phyloP scores from a whole-genome alignment of 2,329 filamentous ascomycete species.

The Graphilbum ipis-grandicollis region DNA sequence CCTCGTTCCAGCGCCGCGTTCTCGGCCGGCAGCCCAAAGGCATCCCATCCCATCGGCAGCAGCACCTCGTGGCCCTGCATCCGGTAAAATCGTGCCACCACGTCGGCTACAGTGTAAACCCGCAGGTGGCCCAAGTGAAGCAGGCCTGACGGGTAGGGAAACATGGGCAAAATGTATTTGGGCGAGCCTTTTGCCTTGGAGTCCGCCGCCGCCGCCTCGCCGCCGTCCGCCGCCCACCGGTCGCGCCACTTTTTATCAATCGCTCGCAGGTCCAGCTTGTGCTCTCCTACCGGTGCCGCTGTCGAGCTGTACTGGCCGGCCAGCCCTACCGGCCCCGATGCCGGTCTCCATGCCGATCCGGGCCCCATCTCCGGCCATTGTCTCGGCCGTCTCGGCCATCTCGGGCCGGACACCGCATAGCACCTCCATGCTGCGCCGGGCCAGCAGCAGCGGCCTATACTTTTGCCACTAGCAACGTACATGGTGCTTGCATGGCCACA shows the following conservation, averaged over 20 bases:
- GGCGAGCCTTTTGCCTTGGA: conserved; percentile 10
- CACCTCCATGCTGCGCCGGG: neutral
- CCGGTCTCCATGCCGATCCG: neutral
- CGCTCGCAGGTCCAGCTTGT: conserved; percentile 25
- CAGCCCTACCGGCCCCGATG: neutral
- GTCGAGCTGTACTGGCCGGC: conserved; percentile 16
- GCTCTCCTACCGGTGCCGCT: conserved; percentile 2
- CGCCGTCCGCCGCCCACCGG: conserved; percentile 18
- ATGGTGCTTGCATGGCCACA: neutral
- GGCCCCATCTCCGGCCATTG: neutral
- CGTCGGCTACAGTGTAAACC: conserved; percentile 82
- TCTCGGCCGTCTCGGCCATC: neutral
- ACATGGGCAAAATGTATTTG: conserved; percentile 75
- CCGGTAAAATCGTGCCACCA: conserved; percentile 57
- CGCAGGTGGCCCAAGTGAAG: conserved; percentile 77
- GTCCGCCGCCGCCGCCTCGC: neutral
- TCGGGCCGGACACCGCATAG: no score
- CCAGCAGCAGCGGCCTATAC: conserved; percentile 11
- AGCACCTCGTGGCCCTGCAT: conserved; percentile 61
- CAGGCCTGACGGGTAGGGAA: conserved; percentile 77
- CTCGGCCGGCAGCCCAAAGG: conserved; percentile 78
- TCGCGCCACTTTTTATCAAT: conserved; percentile 35
- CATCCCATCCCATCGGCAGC: conserved; percentile 90
- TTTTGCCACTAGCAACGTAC: conserved; percentile 11
- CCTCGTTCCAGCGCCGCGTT: conserved; percentile 79